Base-by-base conservation (phyloP, 805 yeast species). In the Metschnikowia gruessii region DNA sequence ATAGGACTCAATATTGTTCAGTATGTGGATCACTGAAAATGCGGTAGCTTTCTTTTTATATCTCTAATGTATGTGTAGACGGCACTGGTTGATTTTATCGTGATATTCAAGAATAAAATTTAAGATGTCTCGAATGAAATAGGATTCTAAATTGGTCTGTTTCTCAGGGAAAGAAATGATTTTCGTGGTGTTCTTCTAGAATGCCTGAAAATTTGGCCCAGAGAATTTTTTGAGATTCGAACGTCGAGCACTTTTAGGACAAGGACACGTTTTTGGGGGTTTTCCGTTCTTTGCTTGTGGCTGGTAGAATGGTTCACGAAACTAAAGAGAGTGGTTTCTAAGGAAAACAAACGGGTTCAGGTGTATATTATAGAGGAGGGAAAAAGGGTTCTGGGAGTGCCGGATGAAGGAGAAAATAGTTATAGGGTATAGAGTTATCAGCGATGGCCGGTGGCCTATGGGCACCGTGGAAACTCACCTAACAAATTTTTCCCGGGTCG, bases 401-500 rank as follows among this genome's bases (percentile, higher is more conserved):
- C 15, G 36, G 21, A 16, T 17, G 32, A 11, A 24, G 15, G n/a
- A 19, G 29, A 18, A 28, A 24, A 15, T 11, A 8, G 19, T n/a
- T 28, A n/a, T 4, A 21, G 21, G 40, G 40, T n/a, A 21, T 15
- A 11, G 19, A 4, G 9, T n/a, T n/a, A n/a, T n/a, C 31, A 24
- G 30, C 18, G 36, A 29, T 36, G 45, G 17, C 29, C 31, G 16
- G 33, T 31, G 15, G n/a, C 26, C 24, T 21, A 35, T 21, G 24
- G 8, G 24, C 24, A 21, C 40, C 26, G 11, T 36, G 41, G 21
- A 32, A 24, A 37, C 18, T 39, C 42, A 38, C 37, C 39, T 44
- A 33, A 36, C 43, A 49, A 49, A 49, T 29, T 40, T 49, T 49
- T 45, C 42, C 51, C 41, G 15, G 39, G 52, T 45, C 52, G 49